These are phyloP conservation scores for Leccinum subspadiceum DNA, from an alignment of 1,284 basidiomycete genomes.

Conservation along the genomic window DNA sequence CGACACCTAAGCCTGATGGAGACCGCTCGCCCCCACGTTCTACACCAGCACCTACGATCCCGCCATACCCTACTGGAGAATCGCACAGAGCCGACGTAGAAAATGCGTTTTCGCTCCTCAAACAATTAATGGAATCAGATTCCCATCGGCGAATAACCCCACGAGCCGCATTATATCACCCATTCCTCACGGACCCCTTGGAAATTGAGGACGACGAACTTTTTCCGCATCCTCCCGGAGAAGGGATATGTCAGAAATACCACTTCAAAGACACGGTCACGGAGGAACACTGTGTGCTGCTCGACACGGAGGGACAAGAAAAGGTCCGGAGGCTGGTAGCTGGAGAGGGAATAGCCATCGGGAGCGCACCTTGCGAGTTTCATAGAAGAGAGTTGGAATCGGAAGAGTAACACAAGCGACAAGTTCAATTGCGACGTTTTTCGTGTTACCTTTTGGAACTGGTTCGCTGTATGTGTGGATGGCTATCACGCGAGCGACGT, in stretches of 20 bases:
- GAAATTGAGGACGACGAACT: constrained; percentile 59
- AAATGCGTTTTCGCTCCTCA: constrained; percentile 71
- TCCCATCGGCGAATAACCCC: constrained; percentile 77
- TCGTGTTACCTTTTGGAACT: background rate
- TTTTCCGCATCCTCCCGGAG: constrained; percentile 64
- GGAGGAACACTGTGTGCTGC: constrained; percentile 50
- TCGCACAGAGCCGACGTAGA: constrained; percentile 59
- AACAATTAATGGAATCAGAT: constrained; percentile 71
- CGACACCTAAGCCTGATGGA: constrained; percentile 23
- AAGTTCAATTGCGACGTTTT: background rate
- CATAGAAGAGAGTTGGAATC: constrained; percentile 38
- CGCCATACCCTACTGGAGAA: constrained; percentile 32
- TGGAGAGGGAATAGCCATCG: constrained; percentile 73
- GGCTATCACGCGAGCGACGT: background rate
- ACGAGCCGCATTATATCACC: constrained; percentile 70
- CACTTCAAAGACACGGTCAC: constrained; percentile 59
- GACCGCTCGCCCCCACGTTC: constrained; percentile 18
- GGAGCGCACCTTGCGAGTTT: constrained; percentile 66
- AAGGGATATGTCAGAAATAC: constrained; percentile 57
- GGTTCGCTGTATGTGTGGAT: background rate
- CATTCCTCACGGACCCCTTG: constrained; percentile 57
- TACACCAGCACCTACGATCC: constrained; percentile 32
- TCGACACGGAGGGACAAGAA: constrained; percentile 33
- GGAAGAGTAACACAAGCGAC: constrained; percentile 10
- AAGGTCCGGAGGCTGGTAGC: constrained; percentile 46